Conservation (phyloP, 2,329 filamentous ascomycete species). For the Diaporthe citriasiana region DNA sequence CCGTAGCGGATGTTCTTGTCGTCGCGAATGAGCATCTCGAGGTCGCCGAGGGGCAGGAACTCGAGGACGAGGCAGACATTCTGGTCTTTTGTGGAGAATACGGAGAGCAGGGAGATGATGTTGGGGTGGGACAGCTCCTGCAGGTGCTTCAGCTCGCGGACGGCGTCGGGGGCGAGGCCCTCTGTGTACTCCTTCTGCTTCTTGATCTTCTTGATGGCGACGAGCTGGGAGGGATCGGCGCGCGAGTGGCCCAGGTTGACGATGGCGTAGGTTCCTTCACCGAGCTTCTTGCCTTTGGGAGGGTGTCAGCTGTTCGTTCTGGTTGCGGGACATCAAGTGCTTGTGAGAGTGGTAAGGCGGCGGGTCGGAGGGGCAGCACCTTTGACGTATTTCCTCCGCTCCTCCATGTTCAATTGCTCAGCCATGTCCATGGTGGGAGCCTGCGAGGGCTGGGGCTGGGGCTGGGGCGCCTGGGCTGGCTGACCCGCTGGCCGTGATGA, state of each 20-base stretch:
- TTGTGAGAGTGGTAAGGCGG: no score
- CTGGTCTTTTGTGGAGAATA: constrained; percentile 96
- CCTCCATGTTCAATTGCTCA: constrained; percentile 86
- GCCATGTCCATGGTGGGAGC: constrained; percentile 68
- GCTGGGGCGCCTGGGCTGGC: background rate
- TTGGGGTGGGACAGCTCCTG: constrained; percentile 96
- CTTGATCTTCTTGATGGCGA: constrained; percentile 96
- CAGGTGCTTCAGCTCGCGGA: constrained; percentile 95
- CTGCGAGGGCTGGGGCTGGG: constrained; percentile 30
- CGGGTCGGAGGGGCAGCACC: constrained; percentile 64
- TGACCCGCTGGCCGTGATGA: constrained; percentile 41
- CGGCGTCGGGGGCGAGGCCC: constrained; percentile 92
- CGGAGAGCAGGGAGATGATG: constrained; percentile 91
- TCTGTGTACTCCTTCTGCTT: constrained; percentile 88
- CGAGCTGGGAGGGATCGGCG: constrained; percentile 77
- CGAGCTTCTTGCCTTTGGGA: constrained; percentile 83
- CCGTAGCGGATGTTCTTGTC: constrained; percentile 83
- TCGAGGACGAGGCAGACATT: constrained; percentile 97
- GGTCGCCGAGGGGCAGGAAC: constrained; percentile 91
- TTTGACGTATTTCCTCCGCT: constrained; percentile 91
- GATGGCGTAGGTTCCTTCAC: constrained; percentile 96
- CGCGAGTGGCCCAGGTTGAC: constrained; percentile 91
- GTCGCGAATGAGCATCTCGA: constrained; percentile 95
- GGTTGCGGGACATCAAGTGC: background rate
- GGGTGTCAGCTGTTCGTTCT: background rate